phyloP scores from a whole-genome alignment of 495 filamentous ascomycete genomes.

The Beverwykella pulmonaria region DNA sequence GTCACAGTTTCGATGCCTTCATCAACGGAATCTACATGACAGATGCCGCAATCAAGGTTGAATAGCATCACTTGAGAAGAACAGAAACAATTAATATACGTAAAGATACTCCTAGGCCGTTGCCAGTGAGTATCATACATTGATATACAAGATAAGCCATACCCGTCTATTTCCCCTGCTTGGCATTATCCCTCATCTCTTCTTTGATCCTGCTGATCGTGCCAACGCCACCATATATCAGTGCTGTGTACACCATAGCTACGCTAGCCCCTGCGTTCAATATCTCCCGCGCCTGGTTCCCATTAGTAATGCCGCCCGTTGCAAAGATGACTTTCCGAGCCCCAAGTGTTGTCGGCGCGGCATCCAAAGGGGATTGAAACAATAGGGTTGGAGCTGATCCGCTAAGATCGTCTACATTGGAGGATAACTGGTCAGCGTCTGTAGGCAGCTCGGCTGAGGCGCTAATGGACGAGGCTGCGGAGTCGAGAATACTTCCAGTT shows the following conservation, averaged over 20 bases:
- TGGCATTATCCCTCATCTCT: slow-evolving; percentile 68
- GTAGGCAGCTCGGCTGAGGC: slow-evolving; percentile 2
- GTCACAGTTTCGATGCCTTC: too few species aligned
- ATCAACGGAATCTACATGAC: too few species aligned
- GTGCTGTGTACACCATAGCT: slow-evolving; percentile 74
- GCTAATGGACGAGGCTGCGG: not conserved
- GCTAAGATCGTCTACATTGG: slow-evolving; percentile 22
- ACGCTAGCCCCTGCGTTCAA: slow-evolving; percentile 84
- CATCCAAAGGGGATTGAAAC: not conserved
- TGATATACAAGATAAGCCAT: not conserved
- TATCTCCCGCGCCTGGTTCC: slow-evolving; percentile 74
- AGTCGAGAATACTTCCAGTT: not conserved
- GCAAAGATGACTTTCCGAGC: slow-evolving; percentile 80
- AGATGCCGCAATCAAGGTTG: too few species aligned
- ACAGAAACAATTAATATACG: not conserved
- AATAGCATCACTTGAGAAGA: too few species aligned
- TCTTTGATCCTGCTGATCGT: slow-evolving; percentile 83
- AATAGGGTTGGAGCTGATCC: slow-evolving; percentile 11
- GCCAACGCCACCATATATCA: slow-evolving; percentile 84
- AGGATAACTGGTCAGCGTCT: not conserved
- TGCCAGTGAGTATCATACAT: not conserved
- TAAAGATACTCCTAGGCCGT: not conserved
- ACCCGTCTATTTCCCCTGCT: slow-evolving; percentile 7
- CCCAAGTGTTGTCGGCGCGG: not conserved
- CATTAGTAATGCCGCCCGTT: slow-evolving; percentile 85